phyloP scores from a whole-genome alignment of 192 early-diverging fungal genomes.

The Dissophora ornata region DNA sequence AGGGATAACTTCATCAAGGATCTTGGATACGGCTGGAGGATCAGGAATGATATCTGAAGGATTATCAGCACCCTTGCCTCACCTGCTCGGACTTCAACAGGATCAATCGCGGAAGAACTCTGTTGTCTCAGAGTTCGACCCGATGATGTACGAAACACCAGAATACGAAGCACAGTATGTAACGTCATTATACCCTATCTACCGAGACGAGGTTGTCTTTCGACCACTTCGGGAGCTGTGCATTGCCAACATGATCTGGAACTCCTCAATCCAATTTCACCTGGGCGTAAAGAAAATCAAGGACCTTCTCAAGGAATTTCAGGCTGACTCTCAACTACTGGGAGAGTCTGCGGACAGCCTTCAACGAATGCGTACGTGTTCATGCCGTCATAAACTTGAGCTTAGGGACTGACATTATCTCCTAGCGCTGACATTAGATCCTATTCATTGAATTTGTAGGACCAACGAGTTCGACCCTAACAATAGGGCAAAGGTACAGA shows the following conservation, averaged over 20 bases:
- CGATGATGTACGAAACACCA: conserved; percentile 37
- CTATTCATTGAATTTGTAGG: conserved; percentile 10
- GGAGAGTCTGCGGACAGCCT: conserved; percentile 27
- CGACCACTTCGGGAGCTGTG: conserved; percentile 48
- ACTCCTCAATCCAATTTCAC: conserved; percentile 51
- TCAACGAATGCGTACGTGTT: conserved; percentile 38
- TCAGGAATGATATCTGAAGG: conserved; percentile 1
- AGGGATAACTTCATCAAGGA: conserved; percentile 13
- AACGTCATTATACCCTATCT: conserved; percentile 46
- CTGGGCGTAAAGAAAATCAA: conserved; percentile 48
- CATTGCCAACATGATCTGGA: conserved; percentile 52
- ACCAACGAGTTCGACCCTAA: conserved; percentile 32
- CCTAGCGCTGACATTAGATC: no score
- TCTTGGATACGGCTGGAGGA: conserved; percentile 21
- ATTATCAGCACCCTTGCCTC: conserved; percentile 24
- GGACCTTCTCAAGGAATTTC: conserved; percentile 46
- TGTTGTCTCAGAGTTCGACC: conserved; percentile 46
- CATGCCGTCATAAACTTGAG: background rate
- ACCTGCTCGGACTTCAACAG: conserved; percentile 31
- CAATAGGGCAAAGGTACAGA: conserved; percentile 35
- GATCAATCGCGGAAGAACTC: conserved; percentile 50
- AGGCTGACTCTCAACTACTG: conserved; percentile 30
- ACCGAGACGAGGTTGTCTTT: conserved; percentile 49
- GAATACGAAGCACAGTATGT: conserved; percentile 52
- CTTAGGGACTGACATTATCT: no score